Percentiles rank a stretch among this genome's conserved stretches.
Conservation (phyloP, 1,139 yeast genomes). For the Suhomyces bribrorum region DNA sequence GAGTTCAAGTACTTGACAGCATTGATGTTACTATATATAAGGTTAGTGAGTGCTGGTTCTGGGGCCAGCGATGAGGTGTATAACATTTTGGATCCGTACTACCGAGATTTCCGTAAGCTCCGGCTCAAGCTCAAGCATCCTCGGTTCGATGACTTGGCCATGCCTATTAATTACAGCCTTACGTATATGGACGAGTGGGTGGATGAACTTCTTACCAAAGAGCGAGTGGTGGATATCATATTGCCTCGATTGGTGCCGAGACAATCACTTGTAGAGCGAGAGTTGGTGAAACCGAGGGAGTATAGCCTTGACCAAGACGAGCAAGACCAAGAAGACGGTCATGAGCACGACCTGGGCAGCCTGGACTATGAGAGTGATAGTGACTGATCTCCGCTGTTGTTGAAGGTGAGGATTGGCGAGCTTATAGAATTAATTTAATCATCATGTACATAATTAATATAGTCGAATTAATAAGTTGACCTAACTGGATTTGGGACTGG, state of each 20-base stretch:
- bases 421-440: too few species aligned
- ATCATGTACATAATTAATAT: too few species aligned
- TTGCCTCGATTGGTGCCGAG: slow-evolving; percentile 57
- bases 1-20: slow-evolving; percentile 72
- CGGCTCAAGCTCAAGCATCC: slow-evolving; percentile 32
- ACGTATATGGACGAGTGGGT: slow-evolving; percentile 61
- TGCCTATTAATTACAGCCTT: slow-evolving; percentile 32
- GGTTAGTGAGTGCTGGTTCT: slow-evolving; percentile 43
- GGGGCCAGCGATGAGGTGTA: slow-evolving; percentile 45
- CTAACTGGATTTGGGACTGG: too few species aligned
- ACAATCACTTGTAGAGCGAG: slow-evolving; percentile 39
- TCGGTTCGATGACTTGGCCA: slow-evolving; percentile 21
- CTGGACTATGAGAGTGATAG: slow-evolving; percentile 27
- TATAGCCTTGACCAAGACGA: slow-evolving; percentile 29
- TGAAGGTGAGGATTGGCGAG: too few species aligned
- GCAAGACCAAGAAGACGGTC: slow-evolving; percentile 8
- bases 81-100: slow-evolving; percentile 50
- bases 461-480: too few species aligned
- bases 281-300: slow-evolving; percentile 37
- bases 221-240: slow-evolving; percentile 58
- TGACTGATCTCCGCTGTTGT: too few species aligned
- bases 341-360: slow-evolving; percentile 12
- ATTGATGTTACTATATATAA: slow-evolving; percentile 55
- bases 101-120: slow-evolving; percentile 55
- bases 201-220: slow-evolving; percentile 51